Conservation (phyloP, 208 protist genomes). For the Porcisia deanei region DNA sequence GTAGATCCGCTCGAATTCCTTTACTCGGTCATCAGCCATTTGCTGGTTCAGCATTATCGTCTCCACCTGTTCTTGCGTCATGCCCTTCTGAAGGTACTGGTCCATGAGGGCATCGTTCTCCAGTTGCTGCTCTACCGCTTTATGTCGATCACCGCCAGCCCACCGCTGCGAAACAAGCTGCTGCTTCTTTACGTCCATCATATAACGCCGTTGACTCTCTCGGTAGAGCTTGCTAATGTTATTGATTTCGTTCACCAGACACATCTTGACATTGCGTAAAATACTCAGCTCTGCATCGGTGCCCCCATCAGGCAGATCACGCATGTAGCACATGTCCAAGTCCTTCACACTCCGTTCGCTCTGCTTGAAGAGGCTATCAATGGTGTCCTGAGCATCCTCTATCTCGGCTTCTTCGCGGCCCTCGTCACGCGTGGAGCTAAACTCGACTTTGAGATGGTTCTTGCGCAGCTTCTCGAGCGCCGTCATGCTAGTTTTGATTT, state of each 20-base stretch:
- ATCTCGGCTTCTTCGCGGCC: constrained; percentile 79
- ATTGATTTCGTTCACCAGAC: constrained; percentile 88
- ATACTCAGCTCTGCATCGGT: constrained; percentile 89
- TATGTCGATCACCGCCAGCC: constrained; percentile 81
- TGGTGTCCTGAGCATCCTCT: constrained; percentile 71
- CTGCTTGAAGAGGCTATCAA: constrained; percentile 89
- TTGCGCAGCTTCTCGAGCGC: constrained; percentile 74
- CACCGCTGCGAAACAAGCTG: constrained; percentile 83
- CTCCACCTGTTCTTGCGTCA: constrained; percentile 94
- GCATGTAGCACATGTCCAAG: constrained; percentile 67
- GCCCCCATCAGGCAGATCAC: constrained; percentile 80
- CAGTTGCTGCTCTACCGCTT: constrained; percentile 85
- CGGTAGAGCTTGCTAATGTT: constrained; percentile 88
- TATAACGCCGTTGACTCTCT: constrained; percentile 90
- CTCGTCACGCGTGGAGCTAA: constrained; percentile 85
- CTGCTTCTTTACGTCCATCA: constrained; percentile 92
- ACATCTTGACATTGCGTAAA: constrained; percentile 93
- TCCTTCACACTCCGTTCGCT: constrained; percentile 78
- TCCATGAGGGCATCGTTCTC: constrained; percentile 88
- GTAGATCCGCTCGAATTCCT: constrained; percentile 93
- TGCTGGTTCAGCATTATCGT: constrained; percentile 92
- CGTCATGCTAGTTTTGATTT: constrained; percentile 77
- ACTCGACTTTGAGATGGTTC: constrained; percentile 89
- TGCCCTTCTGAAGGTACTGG: constrained; percentile 90
- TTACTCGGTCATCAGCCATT: constrained; percentile 90